Base-by-base conservation (phyloP, 2,329 filamentous ascomycete species). In the Ascochyta pisi region DNA sequence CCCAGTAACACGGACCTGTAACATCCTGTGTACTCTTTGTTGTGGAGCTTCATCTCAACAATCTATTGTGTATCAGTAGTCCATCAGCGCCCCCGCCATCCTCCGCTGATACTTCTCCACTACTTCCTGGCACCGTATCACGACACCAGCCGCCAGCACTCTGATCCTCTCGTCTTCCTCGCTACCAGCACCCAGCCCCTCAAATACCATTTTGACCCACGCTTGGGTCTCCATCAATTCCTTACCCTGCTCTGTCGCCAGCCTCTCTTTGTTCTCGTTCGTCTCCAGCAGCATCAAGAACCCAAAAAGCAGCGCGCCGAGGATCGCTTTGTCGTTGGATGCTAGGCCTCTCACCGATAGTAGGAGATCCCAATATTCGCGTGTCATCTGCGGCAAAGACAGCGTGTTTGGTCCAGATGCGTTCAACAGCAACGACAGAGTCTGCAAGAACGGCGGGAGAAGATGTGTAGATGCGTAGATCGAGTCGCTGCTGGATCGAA, bases 201-300 rank as follows among this genome's bases (percentile, higher is more conserved):
- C 85, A 75, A 97, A 96, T 1, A 97, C 84, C 50, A 82, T 81
- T 39, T 86, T 83, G 1, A 91, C 89, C 95, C 95, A 99, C 68
- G 92, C 90, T 66, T 91, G 86, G 57, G 91, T 90, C 81, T 98
- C 94, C 47, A 96, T 82, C 22, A 98, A 79, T 73, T 94, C 87
- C 52, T 86, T 85, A 0, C 90, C 88, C 65, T 92, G 86, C 54
- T 88, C 85, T 56, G 87, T 86, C 44, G 91, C 94, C 3, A 99
- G 74, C 1, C 86, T 81, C 64, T 87, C 81, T 77, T 89, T 85
- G 57, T 92, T 86, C 44, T 86, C 84, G 57, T 96, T 96, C 34
- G 96, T 83, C 68, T 97, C 92, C 13, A 99, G 76, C 48, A 96
- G 73, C 6, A 91, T 89, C 45, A 96, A 81, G 56, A 96, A 84